phyloP scores from a whole-genome alignment of 2,329 filamentous ascomycete species.

The Penicillium sclerotiorum region DNA sequence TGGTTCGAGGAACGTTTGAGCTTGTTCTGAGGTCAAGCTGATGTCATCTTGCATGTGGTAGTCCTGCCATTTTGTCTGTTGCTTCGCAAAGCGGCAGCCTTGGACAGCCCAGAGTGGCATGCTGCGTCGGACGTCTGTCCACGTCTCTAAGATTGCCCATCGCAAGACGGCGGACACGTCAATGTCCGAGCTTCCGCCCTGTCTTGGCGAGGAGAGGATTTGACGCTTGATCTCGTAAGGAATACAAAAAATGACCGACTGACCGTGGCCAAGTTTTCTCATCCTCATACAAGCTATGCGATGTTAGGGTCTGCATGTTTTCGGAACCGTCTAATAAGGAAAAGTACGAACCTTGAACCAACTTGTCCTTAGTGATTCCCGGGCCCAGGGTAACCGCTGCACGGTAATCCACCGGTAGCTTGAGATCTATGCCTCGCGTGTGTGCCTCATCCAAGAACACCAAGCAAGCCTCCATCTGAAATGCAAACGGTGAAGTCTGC shows the following conservation, averaged over 20 bases:
- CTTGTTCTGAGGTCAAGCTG: slow-evolving; percentile 30
- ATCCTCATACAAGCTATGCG: slow-evolving; percentile 67
- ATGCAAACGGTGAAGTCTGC: slow-evolving; percentile 60
- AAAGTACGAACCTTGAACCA: slow-evolving; percentile 64
- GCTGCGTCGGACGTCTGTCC: slow-evolving; percentile 47
- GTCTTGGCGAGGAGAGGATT: slow-evolving; percentile 42
- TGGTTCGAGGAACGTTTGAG: slow-evolving; percentile 55
- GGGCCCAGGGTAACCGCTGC: slow-evolving; percentile 70
- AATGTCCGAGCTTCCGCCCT: slow-evolving; percentile 33
- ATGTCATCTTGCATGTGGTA: background rate
- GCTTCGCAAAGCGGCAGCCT: slow-evolving; percentile 54
- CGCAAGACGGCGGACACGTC: slow-evolving; percentile 58
- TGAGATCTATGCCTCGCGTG: slow-evolving; percentile 70
- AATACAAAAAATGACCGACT: slow-evolving; percentile 65
- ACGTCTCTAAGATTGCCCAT: slow-evolving; percentile 64
- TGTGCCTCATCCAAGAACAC: slow-evolving; percentile 73
- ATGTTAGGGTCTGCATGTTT: background rate
- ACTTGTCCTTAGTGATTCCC: slow-evolving; percentile 66
- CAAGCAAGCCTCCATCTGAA: slow-evolving; percentile 61
- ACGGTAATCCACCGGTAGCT: slow-evolving; percentile 59
- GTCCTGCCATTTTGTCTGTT: slow-evolving; percentile 39
- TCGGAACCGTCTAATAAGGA: background rate
- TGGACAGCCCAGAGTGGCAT: slow-evolving; percentile 63
- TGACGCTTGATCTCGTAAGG: slow-evolving; percentile 61
- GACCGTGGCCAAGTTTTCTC: slow-evolving; percentile 67